phyloP scores from a whole-genome alignment of 2,329 filamentous ascomycete species.

The Xylaria sp. region DNA sequence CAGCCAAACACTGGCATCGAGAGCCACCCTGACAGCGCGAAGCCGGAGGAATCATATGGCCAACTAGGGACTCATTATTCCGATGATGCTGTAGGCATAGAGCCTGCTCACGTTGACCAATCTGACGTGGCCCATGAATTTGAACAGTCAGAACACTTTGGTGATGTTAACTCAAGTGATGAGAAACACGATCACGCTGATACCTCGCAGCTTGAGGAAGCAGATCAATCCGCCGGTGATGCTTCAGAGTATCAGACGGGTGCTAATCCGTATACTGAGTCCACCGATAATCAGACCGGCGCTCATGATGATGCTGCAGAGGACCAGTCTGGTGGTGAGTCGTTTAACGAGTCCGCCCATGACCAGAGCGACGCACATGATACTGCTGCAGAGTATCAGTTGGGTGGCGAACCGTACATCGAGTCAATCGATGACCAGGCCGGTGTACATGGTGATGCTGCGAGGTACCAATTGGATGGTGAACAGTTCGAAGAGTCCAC shows the following conservation, averaged over 20 bases:
- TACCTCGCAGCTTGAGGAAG: constrained; percentile 7
- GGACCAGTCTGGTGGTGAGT: constrained; percentile 7
- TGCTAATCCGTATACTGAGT: constrained; percentile 18
- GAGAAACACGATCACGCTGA: constrained; percentile 12
- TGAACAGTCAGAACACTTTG: constrained; percentile 5
- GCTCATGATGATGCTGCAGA: constrained; percentile 7
- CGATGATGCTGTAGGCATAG: constrained; percentile 10
- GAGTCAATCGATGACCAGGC: constrained; percentile 20
- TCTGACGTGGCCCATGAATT: constrained; percentile 1
- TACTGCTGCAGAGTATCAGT: constrained; percentile 17
- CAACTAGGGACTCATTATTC: neutral
- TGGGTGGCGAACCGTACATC: constrained; percentile 20
- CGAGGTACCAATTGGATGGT: constrained; percentile 4
- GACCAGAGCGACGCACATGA: constrained; percentile 2
- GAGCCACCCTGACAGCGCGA: neutral
- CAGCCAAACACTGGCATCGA: neutral
- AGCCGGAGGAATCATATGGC: constrained; percentile 5
- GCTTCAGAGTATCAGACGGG: constrained; percentile 21
- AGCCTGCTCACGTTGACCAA: constrained; percentile 6
- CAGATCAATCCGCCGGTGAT: constrained; percentile 5
- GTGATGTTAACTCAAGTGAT: constrained; percentile 1
- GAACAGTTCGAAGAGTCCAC: constrained; percentile 14
- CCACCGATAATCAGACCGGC: constrained; percentile 20
- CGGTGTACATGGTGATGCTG: neutral
- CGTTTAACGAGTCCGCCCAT: constrained; percentile 16